Percentiles rank a stretch among this genome's conserved stretches.
These are phyloP conservation scores for Extremus antarcticus DNA, from an alignment of 495 filamentous ascomycete species.

Conservation along the genomic window DNA sequence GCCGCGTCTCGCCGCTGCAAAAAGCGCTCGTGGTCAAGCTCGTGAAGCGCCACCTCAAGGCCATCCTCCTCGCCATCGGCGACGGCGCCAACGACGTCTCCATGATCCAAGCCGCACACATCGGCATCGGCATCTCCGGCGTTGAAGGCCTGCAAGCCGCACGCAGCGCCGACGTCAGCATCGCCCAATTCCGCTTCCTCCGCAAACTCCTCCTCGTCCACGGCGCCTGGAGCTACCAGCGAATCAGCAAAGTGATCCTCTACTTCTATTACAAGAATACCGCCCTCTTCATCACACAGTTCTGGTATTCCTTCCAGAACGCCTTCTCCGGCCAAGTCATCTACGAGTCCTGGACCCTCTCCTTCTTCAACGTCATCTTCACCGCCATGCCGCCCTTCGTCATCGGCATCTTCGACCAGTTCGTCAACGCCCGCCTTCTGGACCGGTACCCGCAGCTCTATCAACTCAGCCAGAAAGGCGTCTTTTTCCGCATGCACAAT, in stretches of 20 bases:
- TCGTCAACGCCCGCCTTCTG: slow-evolving; percentile 88
- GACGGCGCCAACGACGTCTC: slow-evolving; percentile 98
- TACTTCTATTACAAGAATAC: slow-evolving; percentile 99
- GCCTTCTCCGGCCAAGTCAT: slow-evolving; percentile 96
- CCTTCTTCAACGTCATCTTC: slow-evolving; percentile 99
- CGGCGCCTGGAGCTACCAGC: slow-evolving; percentile 94
- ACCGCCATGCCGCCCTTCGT: slow-evolving; percentile 88
- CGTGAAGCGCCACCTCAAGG: slow-evolving; percentile 88
- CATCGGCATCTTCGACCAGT: slow-evolving; percentile 96
- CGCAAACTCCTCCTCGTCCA: slow-evolving; percentile 93
- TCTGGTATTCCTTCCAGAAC: slow-evolving; percentile 99
- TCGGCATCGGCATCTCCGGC: slow-evolving; percentile 95
- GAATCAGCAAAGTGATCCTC: slow-evolving; percentile 88
- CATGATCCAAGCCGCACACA: slow-evolving; percentile 99
- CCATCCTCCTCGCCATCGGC: slow-evolving; percentile 88
- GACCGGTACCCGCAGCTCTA: slow-evolving; percentile 98
- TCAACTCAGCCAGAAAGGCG: slow-evolving; percentile 78
- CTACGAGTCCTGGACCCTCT: slow-evolving; percentile 98
- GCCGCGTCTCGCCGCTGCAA: slow-evolving; percentile 96
- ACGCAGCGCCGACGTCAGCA: slow-evolving; percentile 88
- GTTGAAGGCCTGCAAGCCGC: slow-evolving; percentile 98
- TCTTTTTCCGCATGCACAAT: slow-evolving; percentile 83
- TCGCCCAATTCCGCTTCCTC: slow-evolving; percentile 92
- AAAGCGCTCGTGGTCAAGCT: slow-evolving; percentile 98
- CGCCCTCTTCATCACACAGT: slow-evolving; percentile 95